Evolutionary conservation across 1,139 yeast genomes (phyloP).

Genomic region (Kodamaea sp.): DNA sequence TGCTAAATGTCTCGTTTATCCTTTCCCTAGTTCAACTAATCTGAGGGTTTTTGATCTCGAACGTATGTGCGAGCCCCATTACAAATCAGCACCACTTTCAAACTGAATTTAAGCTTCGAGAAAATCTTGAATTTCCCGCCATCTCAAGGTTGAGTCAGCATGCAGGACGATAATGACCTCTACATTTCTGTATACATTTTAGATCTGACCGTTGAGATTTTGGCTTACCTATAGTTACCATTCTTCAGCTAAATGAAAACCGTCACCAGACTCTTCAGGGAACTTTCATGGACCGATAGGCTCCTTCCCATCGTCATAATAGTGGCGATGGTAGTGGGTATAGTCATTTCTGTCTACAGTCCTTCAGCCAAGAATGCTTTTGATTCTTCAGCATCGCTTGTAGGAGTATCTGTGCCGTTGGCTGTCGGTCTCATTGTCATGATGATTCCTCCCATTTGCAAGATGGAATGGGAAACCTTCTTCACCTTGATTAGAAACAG

Average conservation of each 20-base stretch:
- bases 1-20: no score
- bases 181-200: no score
- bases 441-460: slow-evolving; percentile 62
- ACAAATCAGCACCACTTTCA: no score
- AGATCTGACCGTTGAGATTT: no score
- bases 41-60: no score
- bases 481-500: slow-evolving; percentile 17
- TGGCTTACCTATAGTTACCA: no score
- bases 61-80: no score
- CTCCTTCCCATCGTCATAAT: slow-evolving; percentile 30
- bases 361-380: slow-evolving; percentile 32
- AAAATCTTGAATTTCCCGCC: no score
- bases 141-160: no score
- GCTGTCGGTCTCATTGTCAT: slow-evolving; percentile 55
- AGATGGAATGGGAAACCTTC: slow-evolving; percentile 50
- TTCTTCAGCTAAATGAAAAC: slow-evolving; percentile 1
- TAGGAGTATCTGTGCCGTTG: slow-evolving; percentile 44
- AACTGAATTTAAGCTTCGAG: no score
- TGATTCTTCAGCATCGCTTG: slow-evolving; percentile 27
- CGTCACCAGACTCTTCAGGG: slow-evolving; percentile 5
- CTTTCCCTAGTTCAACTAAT: no score
- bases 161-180: no score
- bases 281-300: slow-evolving; percentile 25
- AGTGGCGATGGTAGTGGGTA: slow-evolving; percentile 30
- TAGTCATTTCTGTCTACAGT: slow-evolving; percentile 33